Conservation (phyloP, 2,329 filamentous ascomycete species). For the Alternaria sp. region DNA sequence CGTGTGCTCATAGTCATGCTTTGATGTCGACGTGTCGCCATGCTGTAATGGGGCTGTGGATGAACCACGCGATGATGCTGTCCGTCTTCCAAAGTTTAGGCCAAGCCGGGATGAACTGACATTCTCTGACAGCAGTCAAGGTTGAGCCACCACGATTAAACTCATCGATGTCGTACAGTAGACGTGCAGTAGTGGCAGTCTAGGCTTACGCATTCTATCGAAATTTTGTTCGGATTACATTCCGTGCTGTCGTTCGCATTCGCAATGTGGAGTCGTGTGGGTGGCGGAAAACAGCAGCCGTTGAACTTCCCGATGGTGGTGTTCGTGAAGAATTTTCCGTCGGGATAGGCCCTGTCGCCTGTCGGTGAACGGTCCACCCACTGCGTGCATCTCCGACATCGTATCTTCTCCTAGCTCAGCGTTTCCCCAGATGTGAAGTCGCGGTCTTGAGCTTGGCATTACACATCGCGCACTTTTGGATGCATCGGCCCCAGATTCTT, state of each 20-base stretch:
- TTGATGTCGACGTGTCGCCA: too few species aligned
- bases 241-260: neutral
- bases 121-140: neutral
- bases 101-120: neutral
- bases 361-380: neutral
- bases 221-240: neutral
- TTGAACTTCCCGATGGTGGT: neutral
- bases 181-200: neutral
- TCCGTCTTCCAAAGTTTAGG: neutral
- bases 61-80: neutral
- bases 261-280: neutral
- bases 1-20: neutral
- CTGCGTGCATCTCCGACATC: neutral
- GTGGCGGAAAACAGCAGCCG: neutral
- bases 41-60: neutral
- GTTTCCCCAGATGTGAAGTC: neutral
- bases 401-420: neutral
- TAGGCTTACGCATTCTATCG: neutral
- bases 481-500: constrained; percentile 5
- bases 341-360: neutral
- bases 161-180: neutral
- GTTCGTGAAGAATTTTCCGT: constrained; percentile 6
- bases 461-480: constrained; percentile 8
- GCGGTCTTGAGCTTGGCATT: constrained; percentile 9
- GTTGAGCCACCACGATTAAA: neutral